Evolutionary conservation across 2,329 filamentous ascomycete species (phyloP).

Genomic region (Penicillium decumbens): DNA sequence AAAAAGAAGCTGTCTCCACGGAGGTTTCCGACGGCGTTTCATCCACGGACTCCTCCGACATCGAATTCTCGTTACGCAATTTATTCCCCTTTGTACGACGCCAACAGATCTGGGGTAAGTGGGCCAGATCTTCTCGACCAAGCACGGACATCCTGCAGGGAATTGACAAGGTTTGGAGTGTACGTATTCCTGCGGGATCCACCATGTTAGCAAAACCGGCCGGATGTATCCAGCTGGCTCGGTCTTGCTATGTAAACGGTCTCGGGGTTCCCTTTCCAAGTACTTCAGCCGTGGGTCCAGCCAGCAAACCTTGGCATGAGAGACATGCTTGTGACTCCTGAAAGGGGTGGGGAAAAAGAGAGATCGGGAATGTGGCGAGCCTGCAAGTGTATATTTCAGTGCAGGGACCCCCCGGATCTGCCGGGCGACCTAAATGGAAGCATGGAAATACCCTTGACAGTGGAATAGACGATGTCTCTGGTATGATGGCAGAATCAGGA

Average conservation of each 20-base stretch:
- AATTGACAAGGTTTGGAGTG: slow-evolving; percentile 19
- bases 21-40: not conserved
- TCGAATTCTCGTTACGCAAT: slow-evolving; percentile 16
- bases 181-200: slow-evolving; percentile 6
- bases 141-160: slow-evolving; percentile 28
- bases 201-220: not conserved
- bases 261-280: not conserved
- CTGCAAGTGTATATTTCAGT: slow-evolving; percentile 11
- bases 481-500: too few species aligned
- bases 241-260: not conserved
- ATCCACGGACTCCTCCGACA: slow-evolving; percentile 1
- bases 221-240: not conserved
- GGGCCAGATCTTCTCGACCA: slow-evolving; percentile 24
- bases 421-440: slow-evolving; percentile 21
- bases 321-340: slow-evolving; percentile 3
- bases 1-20: not conserved
- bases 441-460: slow-evolving; percentile 7
- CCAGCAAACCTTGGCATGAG: not conserved
- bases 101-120: slow-evolving; percentile 27
- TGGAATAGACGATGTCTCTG: too few species aligned
- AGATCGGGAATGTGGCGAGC: slow-evolving; percentile 19
- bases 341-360: not conserved
- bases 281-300: not conserved
- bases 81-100: slow-evolving; percentile 10
- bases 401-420: slow-evolving; percentile 17